phyloP scores from a whole-genome alignment of 306 rosid species.

The Citrullus colocynthis region DNA sequence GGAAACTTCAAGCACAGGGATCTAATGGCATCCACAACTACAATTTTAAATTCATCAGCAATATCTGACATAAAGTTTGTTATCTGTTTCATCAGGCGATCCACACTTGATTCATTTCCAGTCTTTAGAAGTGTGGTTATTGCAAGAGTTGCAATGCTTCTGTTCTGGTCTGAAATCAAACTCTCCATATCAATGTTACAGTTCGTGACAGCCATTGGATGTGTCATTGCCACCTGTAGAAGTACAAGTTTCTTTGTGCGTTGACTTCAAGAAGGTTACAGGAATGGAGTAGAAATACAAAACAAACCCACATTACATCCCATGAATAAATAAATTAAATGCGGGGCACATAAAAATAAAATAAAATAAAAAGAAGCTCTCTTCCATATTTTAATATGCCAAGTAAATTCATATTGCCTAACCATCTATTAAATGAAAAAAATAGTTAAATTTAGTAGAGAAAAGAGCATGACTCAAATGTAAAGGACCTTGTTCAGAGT shows the following conservation, averaged over 20 bases:
- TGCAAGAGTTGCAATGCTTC: constrained; percentile 98
- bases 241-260: constrained; percentile 4
- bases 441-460: neutral
- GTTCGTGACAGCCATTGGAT: constrained; percentile 96
- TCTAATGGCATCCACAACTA: constrained; percentile 95
- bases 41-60: constrained; percentile 97
- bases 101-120: constrained; percentile 96
- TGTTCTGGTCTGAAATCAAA: constrained; percentile 85
- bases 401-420: neutral
- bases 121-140: constrained; percentile 97
- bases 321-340: neutral
- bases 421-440: neutral
- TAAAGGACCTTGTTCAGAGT: constrained; percentile 74
- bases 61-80: constrained; percentile 98
- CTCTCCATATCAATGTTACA: constrained; percentile 99
- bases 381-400: neutral
- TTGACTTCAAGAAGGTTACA: neutral
- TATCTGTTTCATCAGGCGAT: constrained; percentile 94
- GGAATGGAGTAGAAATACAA: neutral
- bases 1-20: constrained; percentile 93
- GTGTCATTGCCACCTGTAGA: constrained; percentile 94
- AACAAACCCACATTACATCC: neutral
- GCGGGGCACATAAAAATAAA: neutral
- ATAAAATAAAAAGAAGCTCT: neutral
- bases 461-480: neutral